phyloP scores from a whole-genome alignment of 2,329 filamentous ascomycete genomes.

The Neofusicoccum umdonicola region DNA sequence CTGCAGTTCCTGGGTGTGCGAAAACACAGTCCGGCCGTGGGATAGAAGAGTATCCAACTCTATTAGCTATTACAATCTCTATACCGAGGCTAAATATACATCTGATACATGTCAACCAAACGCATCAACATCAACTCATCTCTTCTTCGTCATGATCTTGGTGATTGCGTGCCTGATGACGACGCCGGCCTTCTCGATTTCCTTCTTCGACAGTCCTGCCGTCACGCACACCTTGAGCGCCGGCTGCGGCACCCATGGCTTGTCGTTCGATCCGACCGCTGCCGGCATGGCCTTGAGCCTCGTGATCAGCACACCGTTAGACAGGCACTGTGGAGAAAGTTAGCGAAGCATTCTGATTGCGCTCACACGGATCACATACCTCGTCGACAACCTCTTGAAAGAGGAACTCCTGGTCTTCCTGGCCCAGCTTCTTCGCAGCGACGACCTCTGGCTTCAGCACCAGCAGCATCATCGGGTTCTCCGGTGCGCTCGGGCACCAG shows the following conservation, averaged over 20 bases:
- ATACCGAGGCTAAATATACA: constrained; percentile 1
- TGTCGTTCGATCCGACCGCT: constrained; percentile 61
- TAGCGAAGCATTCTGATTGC: constrained; percentile 15
- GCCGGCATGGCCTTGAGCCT: constrained; percentile 74
- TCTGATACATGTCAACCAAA: background rate
- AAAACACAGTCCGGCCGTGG: background rate
- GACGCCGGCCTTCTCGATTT: constrained; percentile 89
- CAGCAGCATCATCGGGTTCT: constrained; percentile 86
- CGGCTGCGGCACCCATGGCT: constrained; percentile 66
- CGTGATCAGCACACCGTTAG: constrained; percentile 87
- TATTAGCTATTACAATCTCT: constrained; percentile 14
- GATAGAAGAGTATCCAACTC: background rate
- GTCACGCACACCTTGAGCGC: constrained; percentile 91
- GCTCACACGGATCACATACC: constrained; percentile 54
- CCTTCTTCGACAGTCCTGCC: constrained; percentile 83
- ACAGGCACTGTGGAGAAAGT: constrained; percentile 60
- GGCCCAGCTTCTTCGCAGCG: constrained; percentile 62
- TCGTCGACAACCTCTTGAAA: constrained; percentile 94
- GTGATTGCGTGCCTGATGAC: constrained; percentile 89
- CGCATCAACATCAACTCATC: background rate
- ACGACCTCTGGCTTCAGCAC: constrained; percentile 82
- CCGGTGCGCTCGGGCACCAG: constrained; percentile 70
- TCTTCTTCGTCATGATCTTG: constrained; percentile 67
- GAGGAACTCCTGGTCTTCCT: constrained; percentile 78
- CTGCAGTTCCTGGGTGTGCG: background rate